These are phyloP conservation scores for Ceratocystis papillata DNA, from an alignment of 2,329 filamentous ascomycete species.

Conservation along the genomic window DNA sequence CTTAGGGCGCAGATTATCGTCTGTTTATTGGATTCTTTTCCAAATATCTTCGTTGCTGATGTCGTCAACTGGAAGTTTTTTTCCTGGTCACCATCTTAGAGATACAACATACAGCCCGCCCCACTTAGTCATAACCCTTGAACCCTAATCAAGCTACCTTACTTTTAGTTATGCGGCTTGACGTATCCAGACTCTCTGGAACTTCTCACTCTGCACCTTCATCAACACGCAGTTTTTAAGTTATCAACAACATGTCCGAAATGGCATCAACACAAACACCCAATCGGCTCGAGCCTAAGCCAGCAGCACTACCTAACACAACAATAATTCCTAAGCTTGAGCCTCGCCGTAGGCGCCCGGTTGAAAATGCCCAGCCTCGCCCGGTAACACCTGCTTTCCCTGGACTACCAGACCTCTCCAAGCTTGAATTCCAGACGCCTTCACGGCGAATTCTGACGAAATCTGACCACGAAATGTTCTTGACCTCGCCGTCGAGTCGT, in stretches of 20 bases:
- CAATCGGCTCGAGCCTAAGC: neutral
- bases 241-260: neutral
- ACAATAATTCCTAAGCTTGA: constrained; percentile 56
- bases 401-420: constrained; percentile 45
- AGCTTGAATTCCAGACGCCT: constrained; percentile 54
- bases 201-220: no score
- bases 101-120: neutral
- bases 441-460: constrained; percentile 69
- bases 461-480: constrained; percentile 70
- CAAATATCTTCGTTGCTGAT: neutral
- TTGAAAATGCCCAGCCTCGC: constrained; percentile 48
- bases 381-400: constrained; percentile 68
- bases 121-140: neutral
- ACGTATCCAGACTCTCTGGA: neutral
- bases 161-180: neutral
- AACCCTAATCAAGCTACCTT: constrained; percentile 1
- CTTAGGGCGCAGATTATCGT: no score
- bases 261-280: constrained; percentile 15
- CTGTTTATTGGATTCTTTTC: no score
- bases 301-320: constrained; percentile 34
- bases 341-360: constrained; percentile 46
- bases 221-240: no score
- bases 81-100: neutral
- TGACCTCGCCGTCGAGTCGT: constrained; percentile 61
- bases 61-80: neutral